Conservation (phyloP, 2,329 filamentous ascomycete species). For the Aspergillus spinulosporus region DNA sequence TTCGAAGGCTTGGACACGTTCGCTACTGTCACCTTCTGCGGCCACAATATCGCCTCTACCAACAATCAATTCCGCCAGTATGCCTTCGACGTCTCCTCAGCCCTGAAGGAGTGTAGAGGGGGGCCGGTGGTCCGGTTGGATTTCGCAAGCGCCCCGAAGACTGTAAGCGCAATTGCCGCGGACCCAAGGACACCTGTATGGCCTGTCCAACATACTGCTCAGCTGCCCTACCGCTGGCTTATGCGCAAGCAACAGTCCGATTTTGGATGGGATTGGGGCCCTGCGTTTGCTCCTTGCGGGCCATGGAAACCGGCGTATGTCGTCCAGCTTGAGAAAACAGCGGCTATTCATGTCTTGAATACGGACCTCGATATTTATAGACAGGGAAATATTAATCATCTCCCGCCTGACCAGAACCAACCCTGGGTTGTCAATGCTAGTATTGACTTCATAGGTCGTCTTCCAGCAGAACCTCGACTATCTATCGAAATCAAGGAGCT, state of each 20-base stretch:
- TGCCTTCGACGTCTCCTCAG: slow-evolving; percentile 56
- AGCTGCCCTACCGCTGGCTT: slow-evolving; percentile 57
- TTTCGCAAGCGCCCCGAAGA: slow-evolving; percentile 58
- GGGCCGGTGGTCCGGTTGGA: slow-evolving; percentile 51
- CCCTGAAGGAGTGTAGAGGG: slow-evolving; percentile 45
- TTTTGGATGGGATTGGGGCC: slow-evolving; percentile 67
- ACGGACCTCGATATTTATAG: slow-evolving; percentile 60
- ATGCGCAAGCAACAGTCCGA: slow-evolving; percentile 63
- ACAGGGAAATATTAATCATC: slow-evolving; percentile 58
- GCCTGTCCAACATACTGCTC: slow-evolving; percentile 54
- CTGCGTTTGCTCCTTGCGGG: slow-evolving; percentile 61
- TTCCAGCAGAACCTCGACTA: slow-evolving; percentile 48
- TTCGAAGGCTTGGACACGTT: slow-evolving; percentile 66
- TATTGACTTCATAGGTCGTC: slow-evolving; percentile 55
- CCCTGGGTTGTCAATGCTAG: slow-evolving; percentile 64
- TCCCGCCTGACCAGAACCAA: slow-evolving; percentile 57
- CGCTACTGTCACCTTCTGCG: slow-evolving; percentile 57
- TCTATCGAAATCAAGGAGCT: slow-evolving; percentile 50
- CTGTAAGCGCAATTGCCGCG: slow-evolving; percentile 55
- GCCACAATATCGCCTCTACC: slow-evolving; percentile 55
- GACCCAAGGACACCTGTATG: slow-evolving; percentile 52
- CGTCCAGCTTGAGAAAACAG: slow-evolving; percentile 49
- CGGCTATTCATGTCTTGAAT: slow-evolving; percentile 53
- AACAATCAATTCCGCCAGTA: slow-evolving; percentile 66
- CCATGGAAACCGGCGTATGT: slow-evolving; percentile 62